Percentiles rank a stretch among this genome's conserved stretches.
Evolutionary conservation across 164 flowering plant species (phyloP).

Genomic region (Protea cynaroides): DNA sequence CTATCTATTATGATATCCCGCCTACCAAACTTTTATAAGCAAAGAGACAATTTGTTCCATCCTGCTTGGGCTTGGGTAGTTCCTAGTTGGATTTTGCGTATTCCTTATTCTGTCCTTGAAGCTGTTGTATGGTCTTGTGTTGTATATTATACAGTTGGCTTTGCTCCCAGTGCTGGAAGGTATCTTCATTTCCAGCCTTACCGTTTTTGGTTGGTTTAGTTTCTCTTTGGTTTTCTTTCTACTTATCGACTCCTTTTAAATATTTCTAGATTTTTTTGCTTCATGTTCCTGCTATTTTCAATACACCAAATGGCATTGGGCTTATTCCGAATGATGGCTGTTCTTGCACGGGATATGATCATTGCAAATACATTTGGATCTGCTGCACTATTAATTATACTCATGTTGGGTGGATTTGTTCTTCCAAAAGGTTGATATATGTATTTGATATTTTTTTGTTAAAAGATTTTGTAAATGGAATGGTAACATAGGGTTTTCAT

Average conservation of each 20-base stretch:
- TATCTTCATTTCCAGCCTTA: conserved; percentile 16
- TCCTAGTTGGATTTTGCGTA: conserved; percentile 71
- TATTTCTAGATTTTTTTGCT: conserved; percentile 71
- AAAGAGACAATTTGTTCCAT: conserved; percentile 73
- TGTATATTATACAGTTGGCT: conserved; percentile 76
- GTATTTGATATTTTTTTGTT: not conserved
- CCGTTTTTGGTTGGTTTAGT: conserved; percentile 1
- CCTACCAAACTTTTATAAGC: conserved; percentile 87
- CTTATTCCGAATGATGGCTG: conserved; percentile 68
- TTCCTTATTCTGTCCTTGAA: conserved; percentile 81
- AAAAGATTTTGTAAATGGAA: not conserved
- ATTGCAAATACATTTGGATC: conserved; percentile 77
- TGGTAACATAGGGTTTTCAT: not conserved
- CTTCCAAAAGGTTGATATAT: conserved; percentile 60
- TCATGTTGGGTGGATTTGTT: conserved; percentile 79
- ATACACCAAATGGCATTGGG: conserved; percentile 91
- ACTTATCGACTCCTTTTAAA: conserved; percentile 9
- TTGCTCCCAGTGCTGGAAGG: conserved; percentile 78
- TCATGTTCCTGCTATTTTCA: conserved; percentile 51
- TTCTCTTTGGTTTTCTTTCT: conserved; percentile 4
- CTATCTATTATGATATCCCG: conserved; percentile 70
- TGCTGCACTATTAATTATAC: conserved; percentile 45
- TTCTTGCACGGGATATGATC: conserved; percentile 66
- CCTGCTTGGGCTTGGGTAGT: conserved; percentile 90
- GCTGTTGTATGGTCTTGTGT: conserved; percentile 73